Evolutionary conservation across 1,284 basidiomycete genomes (phyloP).

Genomic region (Leccinum pachyderme): DNA sequence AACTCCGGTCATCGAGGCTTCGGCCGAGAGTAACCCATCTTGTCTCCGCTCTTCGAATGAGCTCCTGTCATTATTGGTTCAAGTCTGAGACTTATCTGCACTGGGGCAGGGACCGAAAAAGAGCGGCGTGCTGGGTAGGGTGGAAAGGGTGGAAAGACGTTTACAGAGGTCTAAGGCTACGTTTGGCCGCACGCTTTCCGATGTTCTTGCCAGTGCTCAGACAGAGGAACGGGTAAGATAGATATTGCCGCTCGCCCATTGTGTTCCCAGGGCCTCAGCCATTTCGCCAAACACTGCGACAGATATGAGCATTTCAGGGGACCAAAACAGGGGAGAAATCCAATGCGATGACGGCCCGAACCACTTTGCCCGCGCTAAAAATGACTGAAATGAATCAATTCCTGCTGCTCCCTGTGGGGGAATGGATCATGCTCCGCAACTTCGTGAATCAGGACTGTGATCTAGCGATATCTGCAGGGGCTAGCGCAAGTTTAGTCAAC

Average conservation of each 20-base stretch:
- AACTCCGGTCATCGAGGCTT: conserved; percentile 65
- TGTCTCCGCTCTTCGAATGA: neutral
- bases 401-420: too few relatives aligned
- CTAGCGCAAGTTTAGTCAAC: too few relatives aligned
- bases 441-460: too few relatives aligned
- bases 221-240: neutral
- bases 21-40: conserved; percentile 52
- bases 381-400: too few relatives aligned
- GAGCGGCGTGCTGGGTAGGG: too few relatives aligned
- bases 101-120: too few relatives aligned
- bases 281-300: conserved; percentile 78
- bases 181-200: conserved; percentile 40
- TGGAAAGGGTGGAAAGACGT: conserved; percentile 71
- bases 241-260: neutral
- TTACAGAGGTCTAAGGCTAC: conserved; percentile 91
- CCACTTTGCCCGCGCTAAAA: too few relatives aligned
- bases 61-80: conserved; percentile 49
- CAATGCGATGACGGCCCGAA: neutral
- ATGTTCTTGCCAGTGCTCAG: neutral
- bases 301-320: conserved; percentile 74
- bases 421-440: too few relatives aligned
- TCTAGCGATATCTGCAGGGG: too few relatives aligned
- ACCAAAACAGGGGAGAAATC: neutral
- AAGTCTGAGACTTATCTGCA: conserved; percentile 57
- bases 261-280: conserved; percentile 61